phyloP scores from a whole-genome alignment of 2,329 filamentous ascomycete genomes.

The Penicillium hesseltinei region DNA sequence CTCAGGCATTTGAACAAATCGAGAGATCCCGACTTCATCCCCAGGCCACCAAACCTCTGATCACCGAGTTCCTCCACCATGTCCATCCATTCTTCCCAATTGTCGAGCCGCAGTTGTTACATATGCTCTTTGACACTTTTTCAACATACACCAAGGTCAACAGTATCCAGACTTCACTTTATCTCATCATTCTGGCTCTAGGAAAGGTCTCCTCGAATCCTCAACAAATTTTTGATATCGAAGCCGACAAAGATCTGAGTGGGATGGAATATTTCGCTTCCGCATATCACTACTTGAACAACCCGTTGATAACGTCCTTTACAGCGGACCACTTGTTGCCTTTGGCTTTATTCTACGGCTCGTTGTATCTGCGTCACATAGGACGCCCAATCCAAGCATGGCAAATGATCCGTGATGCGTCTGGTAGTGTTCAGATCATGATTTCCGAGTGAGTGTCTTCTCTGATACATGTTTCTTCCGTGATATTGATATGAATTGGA shows the following conservation, averaged over 20 bases:
- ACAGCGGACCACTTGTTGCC: conserved; percentile 10
- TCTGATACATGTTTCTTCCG: not conserved
- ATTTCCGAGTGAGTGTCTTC: conserved; percentile 10
- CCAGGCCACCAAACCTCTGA: conserved; percentile 6
- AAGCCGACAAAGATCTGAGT: conserved; percentile 5
- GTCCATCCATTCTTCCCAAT: conserved; percentile 18
- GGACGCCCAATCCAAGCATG: conserved; percentile 18
- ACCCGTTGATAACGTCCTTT: conserved; percentile 3
- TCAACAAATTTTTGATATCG: conserved; percentile 8
- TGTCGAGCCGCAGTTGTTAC: conserved; percentile 9
- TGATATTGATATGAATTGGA: not conserved
- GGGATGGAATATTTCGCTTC: conserved; percentile 19
- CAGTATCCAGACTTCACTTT: conserved; percentile 12
- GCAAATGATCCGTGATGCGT: conserved; percentile 13
- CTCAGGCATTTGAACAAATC: conserved; percentile 4
- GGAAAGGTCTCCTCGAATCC: conserved; percentile 14
- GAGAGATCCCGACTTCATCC: not conserved
- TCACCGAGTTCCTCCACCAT: conserved; percentile 13
- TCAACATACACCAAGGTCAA: conserved; percentile 4
- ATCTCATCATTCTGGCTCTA: conserved; percentile 14
- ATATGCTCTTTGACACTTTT: conserved; percentile 12
- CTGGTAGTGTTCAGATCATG: conserved; percentile 12
- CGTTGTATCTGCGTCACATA: conserved; percentile 19
- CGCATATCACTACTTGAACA: conserved; percentile 12
- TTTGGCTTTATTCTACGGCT: conserved; percentile 17